Conservation (phyloP, 495 filamentous ascomycete genomes). For the Lentithecium fluviatile region DNA sequence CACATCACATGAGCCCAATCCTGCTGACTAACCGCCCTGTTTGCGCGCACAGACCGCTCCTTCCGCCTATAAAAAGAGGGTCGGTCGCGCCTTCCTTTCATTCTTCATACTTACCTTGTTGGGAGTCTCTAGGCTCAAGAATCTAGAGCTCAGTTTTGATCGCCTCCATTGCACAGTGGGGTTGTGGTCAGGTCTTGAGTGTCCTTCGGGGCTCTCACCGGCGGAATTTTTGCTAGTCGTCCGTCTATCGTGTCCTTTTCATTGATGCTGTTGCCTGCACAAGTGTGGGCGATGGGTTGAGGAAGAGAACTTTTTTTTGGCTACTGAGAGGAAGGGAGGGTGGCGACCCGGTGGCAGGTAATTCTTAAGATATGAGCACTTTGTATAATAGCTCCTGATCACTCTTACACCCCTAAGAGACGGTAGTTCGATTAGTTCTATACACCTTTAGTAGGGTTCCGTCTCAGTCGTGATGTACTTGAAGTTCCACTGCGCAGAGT, state of each 20-base stretch:
- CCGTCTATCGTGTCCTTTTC: constrained; percentile 57
- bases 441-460: too few relatives aligned
- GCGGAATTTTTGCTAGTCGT: constrained; percentile 67
- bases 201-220: constrained; percentile 67
- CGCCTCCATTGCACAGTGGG: constrained; percentile 78
- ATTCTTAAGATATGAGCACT: too few relatives aligned
- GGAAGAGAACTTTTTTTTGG: constrained; percentile 26
- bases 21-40: too few relatives aligned
- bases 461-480: too few relatives aligned
- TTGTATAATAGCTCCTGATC: too few relatives aligned
- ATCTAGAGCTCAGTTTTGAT: constrained; percentile 59
- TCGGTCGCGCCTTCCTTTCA: constrained; percentile 5
- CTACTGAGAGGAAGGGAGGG: too few relatives aligned
- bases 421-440: too few relatives aligned
- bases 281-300: constrained; percentile 30
- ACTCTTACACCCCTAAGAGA: too few relatives aligned
- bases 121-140: constrained; percentile 61
- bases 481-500: neutral
- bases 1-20: too few relatives aligned
- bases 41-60: too few relatives aligned
- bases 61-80: too few relatives aligned
- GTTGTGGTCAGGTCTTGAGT: constrained; percentile 60
- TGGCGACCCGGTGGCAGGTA: too few relatives aligned
- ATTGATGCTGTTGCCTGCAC: constrained; percentile 52
- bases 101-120: constrained; percentile 69